phyloP scores from a whole-genome alignment of 2,329 filamentous ascomycete species.

The Fusarium coicis region DNA sequence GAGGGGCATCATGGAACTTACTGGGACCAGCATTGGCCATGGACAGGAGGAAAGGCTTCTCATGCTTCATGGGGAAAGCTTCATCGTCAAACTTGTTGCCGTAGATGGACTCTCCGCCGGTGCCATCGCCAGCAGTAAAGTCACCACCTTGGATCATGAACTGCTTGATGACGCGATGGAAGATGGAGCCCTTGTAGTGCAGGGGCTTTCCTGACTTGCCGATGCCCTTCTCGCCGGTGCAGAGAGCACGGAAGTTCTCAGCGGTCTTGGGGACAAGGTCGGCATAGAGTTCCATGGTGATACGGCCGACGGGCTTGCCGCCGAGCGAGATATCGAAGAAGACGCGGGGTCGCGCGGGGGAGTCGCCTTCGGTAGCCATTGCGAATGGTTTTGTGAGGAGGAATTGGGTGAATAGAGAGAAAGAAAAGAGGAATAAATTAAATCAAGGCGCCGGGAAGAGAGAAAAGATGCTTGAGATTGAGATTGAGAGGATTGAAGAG shows the following conservation, averaged over 20 bases:
- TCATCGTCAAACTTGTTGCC: constrained; percentile 97
- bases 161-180: constrained; percentile 97
- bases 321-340: constrained; percentile 94
- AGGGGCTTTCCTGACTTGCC: constrained; percentile 86
- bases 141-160: constrained; percentile 98
- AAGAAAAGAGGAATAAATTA: not conserved
- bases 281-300: constrained; percentile 85
- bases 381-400: constrained; percentile 11
- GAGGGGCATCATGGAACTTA: constrained; percentile 52
- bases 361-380: constrained; percentile 56
- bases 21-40: constrained; percentile 98
- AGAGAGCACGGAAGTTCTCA: constrained; percentile 94
- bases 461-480: not conserved
- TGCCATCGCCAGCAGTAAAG: constrained; percentile 94
- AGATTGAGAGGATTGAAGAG: constrained; percentile 2
- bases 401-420: not conserved
- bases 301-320: constrained; percentile 75
- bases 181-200: constrained; percentile 91
- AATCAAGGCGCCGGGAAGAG: constrained; percentile 3
- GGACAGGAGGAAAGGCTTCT: constrained; percentile 90
- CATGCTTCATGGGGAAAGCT: constrained; percentile 92
- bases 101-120: constrained; percentile 96
- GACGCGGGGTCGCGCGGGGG: constrained; percentile 76
- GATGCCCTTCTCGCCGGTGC: constrained; percentile 91
- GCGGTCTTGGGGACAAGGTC: constrained; percentile 90